Percentiles rank a stretch among this genome's conserved stretches.
Evolutionary conservation across 116 monocot species (phyloP).

Genomic region (Thalassia testudinum): DNA sequence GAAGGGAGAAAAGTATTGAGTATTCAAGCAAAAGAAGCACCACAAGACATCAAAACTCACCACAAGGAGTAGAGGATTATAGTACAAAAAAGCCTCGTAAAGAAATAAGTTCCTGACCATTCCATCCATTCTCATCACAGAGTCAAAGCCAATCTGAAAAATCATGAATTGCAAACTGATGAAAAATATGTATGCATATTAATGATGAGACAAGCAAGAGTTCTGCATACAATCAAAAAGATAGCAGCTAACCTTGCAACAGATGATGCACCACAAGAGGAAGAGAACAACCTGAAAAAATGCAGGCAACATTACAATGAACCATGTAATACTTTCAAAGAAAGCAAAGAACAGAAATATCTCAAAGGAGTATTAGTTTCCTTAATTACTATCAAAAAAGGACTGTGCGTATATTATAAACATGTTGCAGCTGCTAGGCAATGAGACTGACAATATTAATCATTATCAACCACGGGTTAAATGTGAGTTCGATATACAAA

Average conservation of each 20-base stretch:
- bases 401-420: too few species aligned
- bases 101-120: slow-evolving; percentile 80
- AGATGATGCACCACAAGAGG: slow-evolving; percentile 58
- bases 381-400: too few species aligned
- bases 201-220: background rate
- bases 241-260: slow-evolving; percentile 69
- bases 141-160: slow-evolving; percentile 66
- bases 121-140: slow-evolving; percentile 86
- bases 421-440: too few species aligned
- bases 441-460: too few species aligned
- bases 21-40: background rate
- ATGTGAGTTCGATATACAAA: too few species aligned
- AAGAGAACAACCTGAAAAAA: slow-evolving; percentile 75
- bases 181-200: background rate
- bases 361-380: too few species aligned
- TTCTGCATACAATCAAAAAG: background rate
- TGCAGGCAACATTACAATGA: too few species aligned
- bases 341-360: too few species aligned
- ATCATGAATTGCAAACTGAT: background rate
- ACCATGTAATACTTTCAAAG: too few species aligned
- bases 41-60: slow-evolving; percentile 21
- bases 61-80: slow-evolving; percentile 92
- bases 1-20: background rate
- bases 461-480: too few species aligned
- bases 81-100: slow-evolving; percentile 92